These are phyloP conservation scores for Ceriops tagal DNA, from an alignment of 345 rosid species.

Conservation along the genomic window DNA sequence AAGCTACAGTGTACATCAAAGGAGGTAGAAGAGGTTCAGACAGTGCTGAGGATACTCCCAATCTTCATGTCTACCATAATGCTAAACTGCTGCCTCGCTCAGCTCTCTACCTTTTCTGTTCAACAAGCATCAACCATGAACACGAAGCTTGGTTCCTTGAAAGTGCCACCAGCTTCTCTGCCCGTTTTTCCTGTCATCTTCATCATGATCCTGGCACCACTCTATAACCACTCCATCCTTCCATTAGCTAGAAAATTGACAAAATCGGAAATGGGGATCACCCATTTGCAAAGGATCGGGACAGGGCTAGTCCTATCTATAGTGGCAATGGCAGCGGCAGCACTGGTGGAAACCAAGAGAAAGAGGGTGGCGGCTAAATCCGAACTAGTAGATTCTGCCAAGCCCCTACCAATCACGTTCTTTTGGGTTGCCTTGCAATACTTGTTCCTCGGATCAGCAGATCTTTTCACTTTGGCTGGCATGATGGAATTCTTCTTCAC, in stretches of 20 bases:
- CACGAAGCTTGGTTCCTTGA: constrained; percentile 60
- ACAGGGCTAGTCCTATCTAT: constrained; percentile 67
- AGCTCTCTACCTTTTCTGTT: constrained; percentile 86
- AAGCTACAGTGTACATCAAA: constrained; percentile 46
- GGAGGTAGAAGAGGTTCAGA: constrained; percentile 66
- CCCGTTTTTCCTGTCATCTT: constrained; percentile 80
- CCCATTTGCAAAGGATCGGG: constrained; percentile 79
- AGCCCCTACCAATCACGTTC: constrained; percentile 80
- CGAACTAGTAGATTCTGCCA: constrained; percentile 31
- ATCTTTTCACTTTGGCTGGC: constrained; percentile 83
- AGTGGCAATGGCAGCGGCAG: constrained; percentile 79
- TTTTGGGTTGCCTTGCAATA: constrained; percentile 86
- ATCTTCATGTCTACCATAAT: constrained; percentile 82
- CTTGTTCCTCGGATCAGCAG: constrained; percentile 94
- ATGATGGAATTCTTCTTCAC: constrained; percentile 96
- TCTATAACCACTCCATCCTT: constrained; percentile 55
- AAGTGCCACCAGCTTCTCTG: constrained; percentile 85
- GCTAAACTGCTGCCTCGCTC: constrained; percentile 92
- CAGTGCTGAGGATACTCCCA: constrained; percentile 60
- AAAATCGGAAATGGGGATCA: constrained; percentile 64
- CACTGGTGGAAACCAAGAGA: constrained; percentile 67
- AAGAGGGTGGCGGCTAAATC: constrained; percentile 39
- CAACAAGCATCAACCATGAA: constrained; percentile 93
- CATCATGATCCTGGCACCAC: constrained; percentile 72
- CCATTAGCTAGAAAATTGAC: constrained; percentile 62